phyloP scores from a whole-genome alignment of 1,284 basidiomycete species.

The Ceratobasidium sp. region DNA sequence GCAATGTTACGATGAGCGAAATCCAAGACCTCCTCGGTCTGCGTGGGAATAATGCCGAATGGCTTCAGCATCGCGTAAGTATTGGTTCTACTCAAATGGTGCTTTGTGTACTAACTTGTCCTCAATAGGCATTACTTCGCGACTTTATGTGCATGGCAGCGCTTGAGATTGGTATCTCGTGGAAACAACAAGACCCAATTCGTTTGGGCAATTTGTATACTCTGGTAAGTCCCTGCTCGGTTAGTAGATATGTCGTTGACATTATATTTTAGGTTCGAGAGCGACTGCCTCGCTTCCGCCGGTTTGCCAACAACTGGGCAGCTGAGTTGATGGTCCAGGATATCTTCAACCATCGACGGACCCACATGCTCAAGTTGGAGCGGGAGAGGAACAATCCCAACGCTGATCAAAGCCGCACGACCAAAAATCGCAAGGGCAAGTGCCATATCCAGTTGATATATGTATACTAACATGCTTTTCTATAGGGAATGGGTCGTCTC shows the following conservation, averaged over 20 bases:
- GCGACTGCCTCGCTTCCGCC: not conserved
- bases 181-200: slow-evolving; percentile 15
- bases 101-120: not conserved
- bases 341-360: slow-evolving; percentile 8
- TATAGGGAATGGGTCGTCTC: too few species aligned
- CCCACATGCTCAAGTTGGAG: not conserved
- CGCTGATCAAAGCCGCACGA: too few species aligned
- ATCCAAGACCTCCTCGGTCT: not conserved
- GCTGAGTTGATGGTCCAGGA: slow-evolving; percentile 5
- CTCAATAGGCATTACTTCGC: not conserved
- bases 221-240: not conserved
- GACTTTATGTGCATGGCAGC: not conserved
- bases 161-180: not conserved
- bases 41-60: not conserved
- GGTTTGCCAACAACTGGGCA: slow-evolving; percentile 5
- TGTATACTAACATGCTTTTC: too few species aligned
- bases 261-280: not conserved
- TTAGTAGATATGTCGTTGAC: too few species aligned
- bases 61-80: slow-evolving; percentile 2
- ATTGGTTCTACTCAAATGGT: too few species aligned
- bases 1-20: not conserved
- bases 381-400: too few species aligned
- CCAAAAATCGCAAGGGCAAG: too few species aligned
- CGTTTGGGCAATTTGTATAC: not conserved
- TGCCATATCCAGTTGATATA: too few species aligned